phyloP scores from a whole-genome alignment of 1,284 basidiomycete genomes.

The Pseudozyma sp. region DNA sequence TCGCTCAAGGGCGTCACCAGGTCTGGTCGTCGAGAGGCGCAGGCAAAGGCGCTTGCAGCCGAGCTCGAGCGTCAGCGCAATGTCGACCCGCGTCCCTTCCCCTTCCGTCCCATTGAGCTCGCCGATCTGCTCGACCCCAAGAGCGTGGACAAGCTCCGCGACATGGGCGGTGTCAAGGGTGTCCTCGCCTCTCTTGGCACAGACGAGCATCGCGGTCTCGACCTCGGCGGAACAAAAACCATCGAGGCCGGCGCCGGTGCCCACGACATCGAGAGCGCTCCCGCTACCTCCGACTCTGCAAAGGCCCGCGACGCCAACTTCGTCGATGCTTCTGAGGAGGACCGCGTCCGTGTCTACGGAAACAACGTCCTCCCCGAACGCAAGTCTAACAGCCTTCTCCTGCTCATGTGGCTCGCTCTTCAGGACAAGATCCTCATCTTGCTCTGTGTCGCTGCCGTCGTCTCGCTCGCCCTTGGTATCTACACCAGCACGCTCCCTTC shows the following conservation, averaged over 20 bases:
- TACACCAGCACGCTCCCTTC: constrained; percentile 86
- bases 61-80: constrained; percentile 52
- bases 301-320: constrained; percentile 31
- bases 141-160: constrained; percentile 75
- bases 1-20: constrained; percentile 40
- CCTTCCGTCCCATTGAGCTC: constrained; percentile 77
- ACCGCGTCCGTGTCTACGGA: constrained; percentile 76
- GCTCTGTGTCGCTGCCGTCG: constrained; percentile 87
- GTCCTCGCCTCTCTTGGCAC: constrained; percentile 83
- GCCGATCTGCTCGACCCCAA: constrained; percentile 92
- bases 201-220: constrained; percentile 70
- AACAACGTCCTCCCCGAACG: constrained; percentile 83
- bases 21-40: constrained; percentile 47
- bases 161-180: constrained; percentile 80
- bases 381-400: constrained; percentile 81
- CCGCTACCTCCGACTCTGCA: constrained; percentile 8
- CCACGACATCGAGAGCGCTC: constrained; percentile 31
- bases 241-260: constrained; percentile 24
- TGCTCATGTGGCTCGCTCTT: constrained; percentile 91
- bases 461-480: constrained; percentile 92
- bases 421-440: constrained; percentile 95
- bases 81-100: constrained; percentile 63
- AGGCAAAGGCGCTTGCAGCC: constrained; percentile 49
- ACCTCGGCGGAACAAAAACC: constrained; percentile 46
- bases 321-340: constrained; percentile 46